Base-by-base conservation (phyloP, 306 rosid genomes). In the Rosa chinensis region DNA sequence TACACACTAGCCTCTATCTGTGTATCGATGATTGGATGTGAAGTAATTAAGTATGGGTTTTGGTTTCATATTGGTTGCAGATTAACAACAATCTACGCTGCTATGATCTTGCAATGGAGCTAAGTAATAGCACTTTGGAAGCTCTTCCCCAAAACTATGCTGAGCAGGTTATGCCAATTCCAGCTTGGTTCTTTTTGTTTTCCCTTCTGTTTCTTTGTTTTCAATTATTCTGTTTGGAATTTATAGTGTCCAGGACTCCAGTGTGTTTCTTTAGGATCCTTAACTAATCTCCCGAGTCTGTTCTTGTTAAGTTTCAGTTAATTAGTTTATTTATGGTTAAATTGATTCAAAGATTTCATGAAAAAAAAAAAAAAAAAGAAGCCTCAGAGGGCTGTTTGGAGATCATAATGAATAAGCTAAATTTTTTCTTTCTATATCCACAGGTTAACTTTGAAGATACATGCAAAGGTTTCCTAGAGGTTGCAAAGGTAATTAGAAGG, bases 381-480 rank as follows among this genome's bases (percentile, higher is more conserved):
- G 20, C 4, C n/a, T 42, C 13, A 11, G 39, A 6, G 42, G 49
- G 17, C 56, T 9, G 35, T 49, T 61, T 69, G 75, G 25, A 72
- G 55, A 43, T 58, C 25, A 44, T 10, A 25, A 59, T 25, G 68
- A 58, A 58, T 42, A 5, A 74, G 44, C 37, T 63, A 23, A 35
- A 66, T 75, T 61, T 17, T 58, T 81, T 39, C 73, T 82, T 39
- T 78, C 79, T 47, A 23, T 82, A 52, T 77, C n/a, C 79, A 55
- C 89, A 95, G 98, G 97, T 95, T 78, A 92, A 95, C 82, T 95
- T 95, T 86, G 99, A 93, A 92, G 98, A 95, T 76, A 93, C 98
- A 53, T 91, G 98, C 89, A 95, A 95, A 81, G 99, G 99, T 45
- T 95, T 93, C 84, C 90, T 95, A 28, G 99, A 95, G 80, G 96